Evolutionary conservation across 1,284 basidiomycete species (phyloP).

Genomic region (Irpex sp.): DNA sequence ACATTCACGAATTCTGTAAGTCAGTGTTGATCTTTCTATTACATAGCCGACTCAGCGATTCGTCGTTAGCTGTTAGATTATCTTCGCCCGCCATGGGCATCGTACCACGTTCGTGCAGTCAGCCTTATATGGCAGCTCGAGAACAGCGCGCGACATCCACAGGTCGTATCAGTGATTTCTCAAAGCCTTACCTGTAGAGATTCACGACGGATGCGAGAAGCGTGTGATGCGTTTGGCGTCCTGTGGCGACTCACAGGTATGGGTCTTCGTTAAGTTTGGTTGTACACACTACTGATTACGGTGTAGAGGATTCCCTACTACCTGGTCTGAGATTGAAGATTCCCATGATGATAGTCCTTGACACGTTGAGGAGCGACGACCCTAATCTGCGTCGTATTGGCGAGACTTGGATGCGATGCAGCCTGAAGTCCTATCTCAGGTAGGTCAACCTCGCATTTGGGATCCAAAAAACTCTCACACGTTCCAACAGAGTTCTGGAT

Average conservation of each 20-base stretch:
- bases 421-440: constrained; percentile 87
- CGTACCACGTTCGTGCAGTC: constrained; percentile 82
- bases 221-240: constrained; percentile 87
- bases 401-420: constrained; percentile 96
- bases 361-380: constrained; percentile 76
- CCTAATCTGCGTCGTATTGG: constrained; percentile 72
- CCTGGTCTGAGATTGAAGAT: constrained; percentile 82
- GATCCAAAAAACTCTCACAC: constrained; percentile 7
- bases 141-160: constrained; percentile 52
- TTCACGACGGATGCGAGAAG: constrained; percentile 46
- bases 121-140: constrained; percentile 87
- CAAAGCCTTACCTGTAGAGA: constrained; percentile 60
- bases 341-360: constrained; percentile 86
- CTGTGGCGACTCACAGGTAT: constrained; percentile 87
- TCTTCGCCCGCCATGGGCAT: constrained; percentile 60
- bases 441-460: constrained; percentile 31
- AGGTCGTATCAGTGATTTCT: constrained; percentile 77
- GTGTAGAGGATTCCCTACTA: constrained; percentile 72
- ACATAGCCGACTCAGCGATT: neutral
- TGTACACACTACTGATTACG: too few relatives aligned
- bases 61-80: constrained; percentile 70
- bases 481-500: constrained; percentile 62
- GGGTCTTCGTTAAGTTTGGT: too few relatives aligned
- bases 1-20: constrained; percentile 54
- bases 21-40: neutral